phyloP scores from a whole-genome alignment of 495 filamentous ascomycete genomes.

The Diplogelasinospora grovesii region DNA sequence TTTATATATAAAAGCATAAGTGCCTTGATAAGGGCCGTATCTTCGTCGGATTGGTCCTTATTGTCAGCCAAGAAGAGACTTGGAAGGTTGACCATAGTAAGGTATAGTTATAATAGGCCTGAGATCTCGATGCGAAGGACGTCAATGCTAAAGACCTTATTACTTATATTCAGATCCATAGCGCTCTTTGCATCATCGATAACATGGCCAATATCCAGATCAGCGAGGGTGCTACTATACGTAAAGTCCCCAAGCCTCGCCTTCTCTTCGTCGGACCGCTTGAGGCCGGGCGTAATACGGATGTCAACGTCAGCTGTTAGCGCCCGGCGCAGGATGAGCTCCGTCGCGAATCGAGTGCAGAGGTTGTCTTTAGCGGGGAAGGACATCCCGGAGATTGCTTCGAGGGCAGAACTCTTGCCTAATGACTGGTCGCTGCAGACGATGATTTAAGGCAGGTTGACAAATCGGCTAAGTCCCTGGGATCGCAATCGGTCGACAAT shows the following conservation, averaged over 20 bases:
- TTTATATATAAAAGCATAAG: too few species aligned
- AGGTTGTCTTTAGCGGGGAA: constrained; percentile 49
- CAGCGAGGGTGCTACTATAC: background rate
- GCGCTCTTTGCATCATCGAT: constrained; percentile 32
- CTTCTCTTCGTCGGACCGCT: too few species aligned
- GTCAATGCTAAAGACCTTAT: constrained; percentile 48
- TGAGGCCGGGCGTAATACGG: constrained; percentile 34
- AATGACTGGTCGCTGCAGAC: constrained; percentile 37
- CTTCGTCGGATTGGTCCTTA: background rate
- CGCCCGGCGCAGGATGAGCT: constrained; percentile 46
- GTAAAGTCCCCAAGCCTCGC: background rate
- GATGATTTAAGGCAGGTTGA: too few species aligned
- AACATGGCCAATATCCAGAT: constrained; percentile 12
- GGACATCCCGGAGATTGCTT: constrained; percentile 56
- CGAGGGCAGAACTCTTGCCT: constrained; percentile 63
- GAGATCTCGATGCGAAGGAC: constrained; percentile 57
- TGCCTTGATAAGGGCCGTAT: too few species aligned
- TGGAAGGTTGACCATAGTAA: constrained; percentile 62
- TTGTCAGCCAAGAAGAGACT: constrained; percentile 40
- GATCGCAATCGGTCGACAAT: too few species aligned
- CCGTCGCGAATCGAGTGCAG: constrained; percentile 50
- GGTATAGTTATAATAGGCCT: constrained; percentile 50
- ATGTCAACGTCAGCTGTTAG: constrained; percentile 22
- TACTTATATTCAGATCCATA: constrained; percentile 27
- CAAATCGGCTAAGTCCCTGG: too few species aligned